phyloP scores from a whole-genome alignment of 768 basidiomycete species.

The Podaxis sp. region DNA sequence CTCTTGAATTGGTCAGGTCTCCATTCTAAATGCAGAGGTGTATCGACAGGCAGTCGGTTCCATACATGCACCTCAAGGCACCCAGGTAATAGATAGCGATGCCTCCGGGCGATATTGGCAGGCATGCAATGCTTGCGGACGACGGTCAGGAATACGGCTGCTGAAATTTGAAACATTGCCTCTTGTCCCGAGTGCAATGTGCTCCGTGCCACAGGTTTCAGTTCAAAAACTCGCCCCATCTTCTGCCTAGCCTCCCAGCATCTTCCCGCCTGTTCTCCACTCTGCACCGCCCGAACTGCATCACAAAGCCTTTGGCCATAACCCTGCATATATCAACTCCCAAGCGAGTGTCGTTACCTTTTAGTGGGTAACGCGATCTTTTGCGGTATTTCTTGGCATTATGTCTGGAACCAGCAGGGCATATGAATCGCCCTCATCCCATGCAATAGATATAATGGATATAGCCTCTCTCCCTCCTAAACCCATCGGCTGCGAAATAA shows the following conservation, averaged over 20 bases:
- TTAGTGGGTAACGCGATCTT: not conserved
- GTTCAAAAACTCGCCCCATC: not conserved
- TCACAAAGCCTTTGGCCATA: too few relatives aligned
- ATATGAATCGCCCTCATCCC: not conserved
- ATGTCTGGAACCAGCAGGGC: not conserved
- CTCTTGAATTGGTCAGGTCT: not conserved
- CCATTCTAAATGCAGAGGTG: not conserved
- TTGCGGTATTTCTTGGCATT: not conserved
- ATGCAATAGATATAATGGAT: too few relatives aligned
- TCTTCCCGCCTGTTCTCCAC: not conserved
- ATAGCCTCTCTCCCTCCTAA: not conserved
- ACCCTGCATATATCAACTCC: not conserved
- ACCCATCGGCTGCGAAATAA: not conserved
- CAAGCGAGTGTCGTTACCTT: not conserved
- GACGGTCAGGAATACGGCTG: too few relatives aligned
- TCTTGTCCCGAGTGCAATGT: too few relatives aligned
- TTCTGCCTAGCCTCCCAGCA: not conserved
- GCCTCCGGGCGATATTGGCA: not conserved
- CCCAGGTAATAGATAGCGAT: not conserved
- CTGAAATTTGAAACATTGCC: too few relatives aligned
- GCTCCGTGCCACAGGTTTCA: not conserved
- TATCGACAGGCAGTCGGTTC: not conserved
- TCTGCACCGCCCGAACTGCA: too few relatives aligned
- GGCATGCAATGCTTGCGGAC: too few relatives aligned
- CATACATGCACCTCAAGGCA: not conserved